Evolutionary conservation across 805 yeast species (phyloP).

Genomic region (Ogataea glucozyma): DNA sequence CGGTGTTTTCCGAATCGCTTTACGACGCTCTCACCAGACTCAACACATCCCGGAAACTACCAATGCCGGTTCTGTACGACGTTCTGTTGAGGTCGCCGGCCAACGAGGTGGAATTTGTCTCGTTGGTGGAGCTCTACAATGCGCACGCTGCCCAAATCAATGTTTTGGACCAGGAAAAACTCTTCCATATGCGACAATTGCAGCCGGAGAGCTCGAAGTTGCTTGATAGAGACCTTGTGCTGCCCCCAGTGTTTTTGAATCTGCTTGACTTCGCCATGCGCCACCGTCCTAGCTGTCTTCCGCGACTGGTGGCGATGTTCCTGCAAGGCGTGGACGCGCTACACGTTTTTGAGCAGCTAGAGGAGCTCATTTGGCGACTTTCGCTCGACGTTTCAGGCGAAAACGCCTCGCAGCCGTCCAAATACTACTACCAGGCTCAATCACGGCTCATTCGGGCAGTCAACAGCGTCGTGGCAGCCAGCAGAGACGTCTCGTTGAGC

Average conservation of each 20-base stretch:
- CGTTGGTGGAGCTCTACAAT: slow-evolving; percentile 27
- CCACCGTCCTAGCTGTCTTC: slow-evolving; percentile 23
- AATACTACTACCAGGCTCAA: slow-evolving; percentile 27
- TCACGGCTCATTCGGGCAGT: slow-evolving; percentile 26
- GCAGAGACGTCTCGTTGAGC: slow-evolving; percentile 22
- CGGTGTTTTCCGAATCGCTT: slow-evolving; percentile 28
- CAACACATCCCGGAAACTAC: slow-evolving; percentile 21
- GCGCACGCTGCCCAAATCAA: slow-evolving; percentile 21
- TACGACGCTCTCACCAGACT: slow-evolving; percentile 20
- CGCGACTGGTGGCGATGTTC: slow-evolving; percentile 22
- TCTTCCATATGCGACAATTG: slow-evolving; percentile 25
- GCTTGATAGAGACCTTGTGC: slow-evolving; percentile 19
- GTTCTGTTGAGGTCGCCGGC: slow-evolving; percentile 29
- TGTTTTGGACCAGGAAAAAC: slow-evolving; percentile 32
- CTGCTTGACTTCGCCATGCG: slow-evolving; percentile 29
- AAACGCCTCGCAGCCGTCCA: slow-evolving; percentile 23
- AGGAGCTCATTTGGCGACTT: slow-evolving; percentile 34
- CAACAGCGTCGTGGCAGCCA: slow-evolving; percentile 20
- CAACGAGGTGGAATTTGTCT: slow-evolving; percentile 28
- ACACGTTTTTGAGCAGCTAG: slow-evolving; percentile 24
- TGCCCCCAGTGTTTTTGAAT: slow-evolving; percentile 33
- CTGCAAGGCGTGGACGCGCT: slow-evolving; percentile 15
- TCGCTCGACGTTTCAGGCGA: slow-evolving; percentile 34
- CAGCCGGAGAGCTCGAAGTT: slow-evolving; percentile 6
- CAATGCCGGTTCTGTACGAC: slow-evolving; percentile 32